Base-by-base conservation (phyloP, 257 asterid species). In the Petrea volubilis region DNA sequence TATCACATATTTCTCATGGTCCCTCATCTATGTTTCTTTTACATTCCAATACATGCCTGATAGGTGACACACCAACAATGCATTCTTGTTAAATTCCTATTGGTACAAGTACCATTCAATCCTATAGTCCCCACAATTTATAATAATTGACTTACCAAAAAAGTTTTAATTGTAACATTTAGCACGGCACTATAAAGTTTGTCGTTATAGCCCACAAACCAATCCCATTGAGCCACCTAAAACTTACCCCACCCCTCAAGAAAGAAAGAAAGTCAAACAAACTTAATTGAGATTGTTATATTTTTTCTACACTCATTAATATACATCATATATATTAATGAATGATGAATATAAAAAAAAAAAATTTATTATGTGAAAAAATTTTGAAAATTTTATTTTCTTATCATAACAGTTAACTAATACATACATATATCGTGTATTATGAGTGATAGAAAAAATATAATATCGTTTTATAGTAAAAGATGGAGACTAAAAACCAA, bases 91-190 rank as follows among this genome's bases (percentile, higher is more conserved):
- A n/a, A 43, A 50, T n/a, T 72, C 31, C 43, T 51, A 72, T 72
- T 72, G 81, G 81, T 23, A 51, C 71, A 67, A 59, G 71, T 72
- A 66, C 51, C 51, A 24, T 55, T 33, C 67, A 59, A 21, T 6
- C 34, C 29, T 8, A 52, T 56, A n/a, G 65, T 62, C 72, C 75
- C 82, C 33, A 69, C 74, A 20, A 7, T 63, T 18, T 25, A 18
- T 58, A 70, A 58, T 58, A 61, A 72, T 78, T 46, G 65, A 55
- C 63, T 53, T 73, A 21, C 62, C 64, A 15, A 34, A 15, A 34
- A 72, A 41, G 31, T 41, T 13, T 68, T 15, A 41, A 78, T 73
- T 41, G 61, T 50, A 40, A 73, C 27, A 46, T 78, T 64, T 21
- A 69, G 29, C 60, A 46, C 71, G 78, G 68, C 79, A 49, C 46